Conservation (phyloP, 2,329 filamentous ascomycete species). For the Graphilbum ipis-grandicollis region DNA sequence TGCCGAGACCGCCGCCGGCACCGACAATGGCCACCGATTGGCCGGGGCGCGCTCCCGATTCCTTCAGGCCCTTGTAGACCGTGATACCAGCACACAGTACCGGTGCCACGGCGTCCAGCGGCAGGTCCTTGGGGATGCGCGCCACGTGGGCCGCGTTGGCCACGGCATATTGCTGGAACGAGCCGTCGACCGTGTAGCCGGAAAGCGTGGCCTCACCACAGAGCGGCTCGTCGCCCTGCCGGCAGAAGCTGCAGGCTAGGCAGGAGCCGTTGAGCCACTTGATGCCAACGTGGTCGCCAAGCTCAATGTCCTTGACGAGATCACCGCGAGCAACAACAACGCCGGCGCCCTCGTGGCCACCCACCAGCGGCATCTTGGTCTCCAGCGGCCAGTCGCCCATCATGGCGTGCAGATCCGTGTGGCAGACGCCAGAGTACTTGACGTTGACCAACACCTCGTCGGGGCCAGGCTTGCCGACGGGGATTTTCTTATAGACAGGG, state of each 20-base stretch:
- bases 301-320: conserved; percentile 58
- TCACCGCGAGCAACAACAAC: conserved; percentile 67
- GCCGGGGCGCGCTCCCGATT: conserved; percentile 17
- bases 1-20: conserved; percentile 31
- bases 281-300: conserved; percentile 76
- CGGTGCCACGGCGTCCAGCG: conserved; percentile 51
- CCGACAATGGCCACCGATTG: conserved; percentile 25
- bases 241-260: conserved; percentile 69
- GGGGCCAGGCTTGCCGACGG: conserved; percentile 46
- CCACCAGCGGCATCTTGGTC: conserved; percentile 13
- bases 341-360: conserved; percentile 61
- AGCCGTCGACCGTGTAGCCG: conserved; percentile 83
- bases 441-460: conserved; percentile 16
- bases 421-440: conserved; percentile 16
- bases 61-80: conserved; percentile 21
- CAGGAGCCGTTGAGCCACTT: conserved; percentile 91
- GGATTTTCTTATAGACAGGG: conserved; percentile 51
- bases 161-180: conserved; percentile 84
- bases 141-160: conserved; percentile 77
- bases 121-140: conserved; percentile 58
- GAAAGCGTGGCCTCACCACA: conserved; percentile 61
- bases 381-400: conserved; percentile 13
- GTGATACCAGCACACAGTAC: conserved; percentile 34
- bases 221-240: conserved; percentile 63
- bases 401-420: conserved; percentile 15